Percentiles rank a stretch among this genome's conserved stretches.
Evolutionary conservation across 1,284 basidiomycete genomes (phyloP).

Genomic region (Sphaerobolus stellatus): DNA sequence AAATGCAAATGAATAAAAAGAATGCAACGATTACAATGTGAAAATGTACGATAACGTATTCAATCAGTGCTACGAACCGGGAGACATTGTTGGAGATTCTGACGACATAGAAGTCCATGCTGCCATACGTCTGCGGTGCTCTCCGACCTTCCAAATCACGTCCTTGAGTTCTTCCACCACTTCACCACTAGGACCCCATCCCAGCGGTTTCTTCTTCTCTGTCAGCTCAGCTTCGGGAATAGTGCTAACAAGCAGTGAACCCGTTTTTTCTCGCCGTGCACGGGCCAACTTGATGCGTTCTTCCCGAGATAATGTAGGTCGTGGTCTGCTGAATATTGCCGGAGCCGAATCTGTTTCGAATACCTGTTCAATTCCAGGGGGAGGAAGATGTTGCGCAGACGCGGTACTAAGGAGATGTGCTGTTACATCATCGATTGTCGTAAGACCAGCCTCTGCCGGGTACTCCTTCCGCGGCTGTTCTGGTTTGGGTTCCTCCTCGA

Average conservation of each 20-base stretch:
- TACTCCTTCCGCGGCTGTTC: not conserved
- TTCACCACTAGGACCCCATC: slow-evolving; percentile 73
- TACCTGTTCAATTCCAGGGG: slow-evolving; percentile 70
- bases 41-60: not conserved
- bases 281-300: slow-evolving; percentile 66
- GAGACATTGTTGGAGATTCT: not conserved
- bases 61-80: not conserved
- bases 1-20: too few relatives aligned
- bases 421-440: slow-evolving; percentile 52
- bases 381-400: slow-evolving; percentile 52
- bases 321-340: slow-evolving; percentile 47
- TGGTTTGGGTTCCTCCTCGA: not conserved
- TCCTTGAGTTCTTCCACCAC: slow-evolving; percentile 81
- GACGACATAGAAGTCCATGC: slow-evolving; percentile 3
- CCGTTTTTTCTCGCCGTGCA: slow-evolving; percentile 47
- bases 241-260: not conserved
- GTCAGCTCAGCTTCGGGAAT: slow-evolving; percentile 1
- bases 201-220: slow-evolving; percentile 25
- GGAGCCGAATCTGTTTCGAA: slow-evolving; percentile 63
- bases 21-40: not conserved
- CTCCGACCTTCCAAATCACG: slow-evolving; percentile 80
- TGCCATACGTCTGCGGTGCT: slow-evolving; percentile 57
- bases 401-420: slow-evolving; percentile 51
- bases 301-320: slow-evolving; percentile 64
- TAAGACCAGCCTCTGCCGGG: slow-evolving; percentile 1